Percentiles rank a stretch among this genome's conserved stretches.
phyloP scores from a whole-genome alignment of 352 stramenopile species.

The Pythium dissotocum region DNA sequence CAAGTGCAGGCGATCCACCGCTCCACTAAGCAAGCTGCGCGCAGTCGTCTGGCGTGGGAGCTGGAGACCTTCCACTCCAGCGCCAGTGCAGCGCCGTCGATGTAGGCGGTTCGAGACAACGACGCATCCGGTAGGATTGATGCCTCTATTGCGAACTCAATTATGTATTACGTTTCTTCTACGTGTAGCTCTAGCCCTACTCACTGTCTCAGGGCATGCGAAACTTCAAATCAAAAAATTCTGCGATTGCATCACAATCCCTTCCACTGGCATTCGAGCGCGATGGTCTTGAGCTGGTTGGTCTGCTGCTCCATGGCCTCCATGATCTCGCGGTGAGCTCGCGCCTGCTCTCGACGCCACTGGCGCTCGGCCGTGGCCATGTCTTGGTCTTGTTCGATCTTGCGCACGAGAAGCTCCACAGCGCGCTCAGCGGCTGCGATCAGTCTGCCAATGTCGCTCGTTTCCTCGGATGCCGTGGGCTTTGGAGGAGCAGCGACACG shows the following conservation, averaged over 20 bases:
- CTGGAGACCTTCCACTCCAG: slow-evolving; percentile 6
- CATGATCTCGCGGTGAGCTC: slow-evolving; percentile 10
- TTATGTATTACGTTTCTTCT: slow-evolving; percentile 3
- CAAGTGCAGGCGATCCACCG: slow-evolving; percentile 24
- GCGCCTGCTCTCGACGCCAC: slow-evolving; percentile 18
- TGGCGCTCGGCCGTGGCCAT: slow-evolving; percentile 10
- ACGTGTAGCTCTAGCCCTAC: background rate
- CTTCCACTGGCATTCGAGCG: slow-evolving; percentile 2
- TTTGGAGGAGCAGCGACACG: background rate
- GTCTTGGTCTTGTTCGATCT: slow-evolving; percentile 20
- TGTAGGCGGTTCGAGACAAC: background rate
- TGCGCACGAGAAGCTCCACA: slow-evolving; percentile 13
- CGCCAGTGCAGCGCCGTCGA: slow-evolving; percentile 2
- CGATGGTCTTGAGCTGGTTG: slow-evolving; percentile 15
- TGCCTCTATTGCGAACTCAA: background rate
- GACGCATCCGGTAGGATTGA: background rate
- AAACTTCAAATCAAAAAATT: background rate
- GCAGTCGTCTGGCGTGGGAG: slow-evolving; percentile 17
- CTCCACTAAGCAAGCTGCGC: slow-evolving; percentile 28
- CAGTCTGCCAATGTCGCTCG: background rate
- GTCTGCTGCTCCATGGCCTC: slow-evolving; percentile 20
- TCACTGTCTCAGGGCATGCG: background rate
- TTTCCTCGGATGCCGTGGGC: background rate
- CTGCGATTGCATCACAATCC: background rate
- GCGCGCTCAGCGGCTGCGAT: slow-evolving; percentile 5